Conservation (phyloP, 225 moss, liverwort and hornwort genomes). For the Polytrichum formosum region DNA sequence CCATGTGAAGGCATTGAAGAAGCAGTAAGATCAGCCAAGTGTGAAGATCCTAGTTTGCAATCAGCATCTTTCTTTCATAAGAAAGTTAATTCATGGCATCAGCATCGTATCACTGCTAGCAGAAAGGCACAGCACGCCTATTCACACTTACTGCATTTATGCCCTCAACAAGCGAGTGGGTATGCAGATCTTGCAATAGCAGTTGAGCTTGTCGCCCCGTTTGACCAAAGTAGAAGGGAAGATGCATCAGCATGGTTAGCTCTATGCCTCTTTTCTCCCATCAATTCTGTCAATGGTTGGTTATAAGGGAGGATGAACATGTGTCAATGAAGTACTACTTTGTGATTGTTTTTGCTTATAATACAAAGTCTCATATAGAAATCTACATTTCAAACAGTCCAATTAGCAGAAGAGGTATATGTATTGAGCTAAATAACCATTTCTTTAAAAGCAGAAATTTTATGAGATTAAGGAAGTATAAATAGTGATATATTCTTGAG, state of each 20-base stretch:
- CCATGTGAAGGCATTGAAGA: conserved; percentile 63
- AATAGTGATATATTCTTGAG: too few relatives aligned
- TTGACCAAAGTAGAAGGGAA: conserved; percentile 36
- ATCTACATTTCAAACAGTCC: too few relatives aligned
- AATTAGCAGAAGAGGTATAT: too few relatives aligned
- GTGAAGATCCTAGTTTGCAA: conserved; percentile 25
- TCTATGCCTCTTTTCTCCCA: neutral
- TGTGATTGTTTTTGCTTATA: too few relatives aligned
- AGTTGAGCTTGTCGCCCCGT: conserved; percentile 66
- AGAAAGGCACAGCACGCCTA: conserved; percentile 75
- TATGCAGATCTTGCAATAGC: conserved; percentile 82
- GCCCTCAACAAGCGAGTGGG: conserved; percentile 86
- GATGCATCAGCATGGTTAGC: conserved; percentile 53
- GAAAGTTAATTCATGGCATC: conserved; percentile 63
- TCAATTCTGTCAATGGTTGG: neutral
- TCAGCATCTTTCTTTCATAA: conserved; percentile 33
- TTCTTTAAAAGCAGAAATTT: too few relatives aligned
- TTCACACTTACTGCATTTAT: conserved; percentile 81
- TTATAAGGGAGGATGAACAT: too few relatives aligned
- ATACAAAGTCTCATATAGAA: too few relatives aligned
- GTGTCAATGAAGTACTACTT: too few relatives aligned
- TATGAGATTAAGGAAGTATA: too few relatives aligned
- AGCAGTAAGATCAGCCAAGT: conserved; percentile 27
- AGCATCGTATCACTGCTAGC: conserved; percentile 62
- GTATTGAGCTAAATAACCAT: too few relatives aligned